These are phyloP conservation scores for Meredithiella fracta DNA, from an alignment of 2,329 filamentous ascomycete genomes.

Conservation along the genomic window DNA sequence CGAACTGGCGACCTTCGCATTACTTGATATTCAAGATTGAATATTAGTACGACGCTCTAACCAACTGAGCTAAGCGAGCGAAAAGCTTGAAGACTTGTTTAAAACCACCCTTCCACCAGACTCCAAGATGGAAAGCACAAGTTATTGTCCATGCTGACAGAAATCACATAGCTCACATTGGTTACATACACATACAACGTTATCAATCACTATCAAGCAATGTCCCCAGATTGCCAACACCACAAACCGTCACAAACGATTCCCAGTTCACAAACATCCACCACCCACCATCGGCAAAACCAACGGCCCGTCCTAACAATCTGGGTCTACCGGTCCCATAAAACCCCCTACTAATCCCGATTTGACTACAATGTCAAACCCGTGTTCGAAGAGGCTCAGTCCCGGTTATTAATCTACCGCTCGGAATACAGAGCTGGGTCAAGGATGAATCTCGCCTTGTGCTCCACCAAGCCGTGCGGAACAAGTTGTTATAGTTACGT, in stretches of 20 bases:
- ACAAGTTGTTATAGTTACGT: background rate
- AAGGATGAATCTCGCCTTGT: constrained; percentile 61
- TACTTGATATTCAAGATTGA: constrained; percentile 7
- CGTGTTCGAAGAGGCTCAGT: constrained; percentile 9
- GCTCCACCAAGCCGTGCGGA: constrained; percentile 61
- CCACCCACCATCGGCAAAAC: background rate
- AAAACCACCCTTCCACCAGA: background rate
- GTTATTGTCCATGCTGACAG: too few relatives aligned
- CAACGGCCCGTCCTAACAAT: background rate
- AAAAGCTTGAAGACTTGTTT: constrained; percentile 4
- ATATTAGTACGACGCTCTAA: constrained; percentile 15
- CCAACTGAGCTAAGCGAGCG: constrained; percentile 14
- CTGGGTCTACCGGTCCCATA: background rate
- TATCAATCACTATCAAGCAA: too few relatives aligned
- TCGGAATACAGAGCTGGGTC: constrained; percentile 54
- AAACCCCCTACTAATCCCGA: constrained; percentile 16
- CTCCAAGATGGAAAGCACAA: background rate
- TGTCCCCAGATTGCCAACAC: background rate
- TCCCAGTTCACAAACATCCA: background rate
- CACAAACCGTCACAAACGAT: background rate
- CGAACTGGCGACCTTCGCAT: constrained; percentile 14
- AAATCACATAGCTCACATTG: too few relatives aligned
- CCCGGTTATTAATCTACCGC: constrained; percentile 39
- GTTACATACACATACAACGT: too few relatives aligned
- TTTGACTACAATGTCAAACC: constrained; percentile 7